Conservation (phyloP, 108 stramenopile genomes). For the Discostella stelligeroides region DNA sequence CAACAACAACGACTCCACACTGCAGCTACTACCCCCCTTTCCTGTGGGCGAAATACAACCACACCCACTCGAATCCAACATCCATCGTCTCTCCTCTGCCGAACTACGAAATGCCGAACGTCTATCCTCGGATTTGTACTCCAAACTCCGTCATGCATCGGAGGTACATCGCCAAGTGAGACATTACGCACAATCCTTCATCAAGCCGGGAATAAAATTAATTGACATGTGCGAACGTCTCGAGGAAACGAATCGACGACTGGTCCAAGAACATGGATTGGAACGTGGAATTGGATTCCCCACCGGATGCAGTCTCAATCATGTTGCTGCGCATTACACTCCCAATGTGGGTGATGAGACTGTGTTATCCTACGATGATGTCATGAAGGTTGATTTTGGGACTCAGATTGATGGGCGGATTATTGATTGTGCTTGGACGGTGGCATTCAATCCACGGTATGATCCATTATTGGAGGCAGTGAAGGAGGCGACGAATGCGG, state of each 20-base stretch:
- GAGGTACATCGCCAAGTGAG: constrained; percentile 98
- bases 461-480: constrained; percentile 93
- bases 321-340: constrained; percentile 99
- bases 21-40: constrained; percentile 53
- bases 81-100: constrained; percentile 82
- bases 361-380: constrained; percentile 89
- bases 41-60: constrained; percentile 92
- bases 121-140: constrained; percentile 80
- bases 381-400: constrained; percentile 99
- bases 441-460: constrained; percentile 92
- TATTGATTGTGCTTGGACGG: constrained; percentile 99
- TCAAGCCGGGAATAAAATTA: constrained; percentile 96
- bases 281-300: constrained; percentile 97
- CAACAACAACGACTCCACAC: constrained; percentile 4
- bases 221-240: constrained; percentile 94
- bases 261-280: constrained; percentile 89
- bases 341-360: constrained; percentile 97
- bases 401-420: constrained; percentile 99
- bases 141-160: constrained; percentile 87
- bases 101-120: constrained; percentile 89
- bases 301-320: constrained; percentile 96
- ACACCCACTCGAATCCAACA: constrained; percentile 84
- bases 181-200: constrained; percentile 91
- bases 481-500: constrained; percentile 93
- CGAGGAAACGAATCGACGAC: constrained; percentile 93